These are phyloP conservation scores for Aureobasidium sp. DNA, from an alignment of 2,329 filamentous ascomycete species.

Conservation along the genomic window DNA sequence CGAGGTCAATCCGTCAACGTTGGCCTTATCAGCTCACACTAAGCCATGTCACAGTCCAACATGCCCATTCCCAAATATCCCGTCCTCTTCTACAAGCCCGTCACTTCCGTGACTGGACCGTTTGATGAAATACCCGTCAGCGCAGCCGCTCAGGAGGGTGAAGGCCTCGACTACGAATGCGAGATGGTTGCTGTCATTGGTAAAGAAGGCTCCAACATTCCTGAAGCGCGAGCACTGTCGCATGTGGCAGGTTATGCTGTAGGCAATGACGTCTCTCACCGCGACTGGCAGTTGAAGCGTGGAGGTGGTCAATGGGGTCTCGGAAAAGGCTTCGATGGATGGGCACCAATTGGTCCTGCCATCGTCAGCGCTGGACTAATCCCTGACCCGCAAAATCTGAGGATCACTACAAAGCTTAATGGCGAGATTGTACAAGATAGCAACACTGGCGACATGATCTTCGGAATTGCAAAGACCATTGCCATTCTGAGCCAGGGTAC, in stretches of 20 bases:
- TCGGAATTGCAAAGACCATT: constrained; percentile 53
- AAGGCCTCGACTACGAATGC: constrained; percentile 65
- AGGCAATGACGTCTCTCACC: constrained; percentile 74
- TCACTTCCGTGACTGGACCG: constrained; percentile 57
- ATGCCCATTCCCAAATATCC: constrained; percentile 63
- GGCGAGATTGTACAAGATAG: constrained; percentile 51
- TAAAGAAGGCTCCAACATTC: constrained; percentile 57
- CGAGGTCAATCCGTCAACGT: too few relatives aligned
- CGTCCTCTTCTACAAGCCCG: constrained; percentile 65
- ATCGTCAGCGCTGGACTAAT: constrained; percentile 56
- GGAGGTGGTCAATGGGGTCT: constrained; percentile 37
- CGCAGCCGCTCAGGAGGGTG: constrained; percentile 53
- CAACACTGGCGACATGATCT: constrained; percentile 57
- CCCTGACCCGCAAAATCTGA: constrained; percentile 50
- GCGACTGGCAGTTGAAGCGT: constrained; percentile 49
- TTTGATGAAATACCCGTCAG: constrained; percentile 59
- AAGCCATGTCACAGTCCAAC: constrained; percentile 35
- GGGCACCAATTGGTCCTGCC: constrained; percentile 66
- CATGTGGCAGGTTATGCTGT: constrained; percentile 69
- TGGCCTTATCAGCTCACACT: too few relatives aligned
- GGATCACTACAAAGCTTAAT: constrained; percentile 54
- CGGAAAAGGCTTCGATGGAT: constrained; percentile 69
- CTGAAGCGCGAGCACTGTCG: constrained; percentile 57
- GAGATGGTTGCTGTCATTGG: constrained; percentile 70
- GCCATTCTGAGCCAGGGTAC: constrained; percentile 55